Percentiles rank a stretch among this genome's conserved stretches.
These are phyloP conservation scores for Lodderomyces theae DNA, from an alignment of 1,139 yeast species.

Conservation along the genomic window DNA sequence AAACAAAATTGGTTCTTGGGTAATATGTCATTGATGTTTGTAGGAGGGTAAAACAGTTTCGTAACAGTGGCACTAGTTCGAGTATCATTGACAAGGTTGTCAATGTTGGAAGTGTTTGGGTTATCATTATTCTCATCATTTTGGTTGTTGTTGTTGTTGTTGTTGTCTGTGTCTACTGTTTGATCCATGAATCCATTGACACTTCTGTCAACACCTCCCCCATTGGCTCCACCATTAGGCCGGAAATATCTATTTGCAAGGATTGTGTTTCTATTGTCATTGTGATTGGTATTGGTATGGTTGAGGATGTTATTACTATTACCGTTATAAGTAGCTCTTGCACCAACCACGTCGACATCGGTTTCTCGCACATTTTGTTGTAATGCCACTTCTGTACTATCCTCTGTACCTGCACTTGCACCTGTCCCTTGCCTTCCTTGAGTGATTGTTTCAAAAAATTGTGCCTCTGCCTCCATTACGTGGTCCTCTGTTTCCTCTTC, in stretches of 20 bases:
- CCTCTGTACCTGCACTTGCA: too few species aligned
- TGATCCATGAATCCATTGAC: not conserved
- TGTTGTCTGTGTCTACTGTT: not conserved
- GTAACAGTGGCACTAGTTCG: not conserved
- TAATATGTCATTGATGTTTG: constrained; percentile 54
- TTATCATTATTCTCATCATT: too few species aligned
- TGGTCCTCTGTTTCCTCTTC: not conserved
- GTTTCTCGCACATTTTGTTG: too few species aligned
- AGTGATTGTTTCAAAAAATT: too few species aligned
- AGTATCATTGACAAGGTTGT: too few species aligned
- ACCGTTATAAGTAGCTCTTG: not conserved
- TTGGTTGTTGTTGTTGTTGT: too few species aligned
- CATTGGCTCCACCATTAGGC: not conserved
- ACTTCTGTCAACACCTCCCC: constrained; percentile 1
- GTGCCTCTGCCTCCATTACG: not conserved
- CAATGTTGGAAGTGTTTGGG: too few species aligned
- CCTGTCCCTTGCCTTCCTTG: too few species aligned
- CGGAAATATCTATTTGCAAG: not conserved
- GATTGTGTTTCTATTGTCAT: not conserved
- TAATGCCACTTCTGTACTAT: not conserved
- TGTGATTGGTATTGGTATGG: not conserved
- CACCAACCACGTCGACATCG: not conserved
- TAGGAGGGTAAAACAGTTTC: constrained; percentile 53
- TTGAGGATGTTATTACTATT: not conserved
- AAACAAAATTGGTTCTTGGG: constrained; percentile 54